A percentile compares a stretch with the other conserved stretches of the same genome.
phyloP scores from a whole-genome alignment of 1,139 yeast genomes.

The Protomyces pachydermus region DNA sequence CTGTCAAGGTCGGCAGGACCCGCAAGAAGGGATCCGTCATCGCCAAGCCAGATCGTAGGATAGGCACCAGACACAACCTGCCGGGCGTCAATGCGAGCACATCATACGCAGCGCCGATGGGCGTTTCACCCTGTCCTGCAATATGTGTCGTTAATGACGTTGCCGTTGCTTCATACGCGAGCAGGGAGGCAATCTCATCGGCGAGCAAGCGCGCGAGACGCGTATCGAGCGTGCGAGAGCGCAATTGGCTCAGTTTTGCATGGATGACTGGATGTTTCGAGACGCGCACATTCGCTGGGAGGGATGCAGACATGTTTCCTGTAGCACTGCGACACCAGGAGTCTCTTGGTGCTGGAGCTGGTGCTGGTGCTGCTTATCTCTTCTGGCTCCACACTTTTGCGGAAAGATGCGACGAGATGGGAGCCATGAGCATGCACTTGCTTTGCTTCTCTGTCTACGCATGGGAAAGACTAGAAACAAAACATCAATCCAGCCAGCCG shows the following conservation, averaged over 20 bases:
- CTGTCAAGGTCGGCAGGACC: conserved; percentile 38
- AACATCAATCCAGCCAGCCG: conserved; percentile 32
- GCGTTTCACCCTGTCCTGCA: conserved; percentile 30
- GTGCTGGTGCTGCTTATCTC: not conserved
- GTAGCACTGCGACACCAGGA: not conserved
- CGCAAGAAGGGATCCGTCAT: conserved; percentile 38
- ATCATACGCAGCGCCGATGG: conserved; percentile 34
- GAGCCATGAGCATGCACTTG: not conserved
- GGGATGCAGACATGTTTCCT: not conserved
- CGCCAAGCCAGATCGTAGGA: conserved; percentile 40
- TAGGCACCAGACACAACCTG: conserved; percentile 37
- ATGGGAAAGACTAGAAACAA: no score
- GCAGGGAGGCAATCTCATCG: conserved; percentile 36
- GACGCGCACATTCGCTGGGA: conserved; percentile 32
- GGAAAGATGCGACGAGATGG: not conserved
- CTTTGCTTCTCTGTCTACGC: not conserved
- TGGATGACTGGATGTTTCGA: conserved; percentile 38
- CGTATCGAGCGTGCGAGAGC: conserved; percentile 32
- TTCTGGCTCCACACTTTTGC: not conserved
- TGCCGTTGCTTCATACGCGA: conserved; percentile 37
- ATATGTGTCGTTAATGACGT: conserved; percentile 1
- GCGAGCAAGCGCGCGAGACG: conserved; percentile 35
- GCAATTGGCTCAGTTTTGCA: conserved; percentile 37
- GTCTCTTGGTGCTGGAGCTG: not conserved
- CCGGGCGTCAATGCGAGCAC: conserved; percentile 32